Evolutionary conservation across 177 flowering plant genomes (phyloP), one percentile per base, ranked within the genome.

Genomic region (Vitis hybrid): DNA sequence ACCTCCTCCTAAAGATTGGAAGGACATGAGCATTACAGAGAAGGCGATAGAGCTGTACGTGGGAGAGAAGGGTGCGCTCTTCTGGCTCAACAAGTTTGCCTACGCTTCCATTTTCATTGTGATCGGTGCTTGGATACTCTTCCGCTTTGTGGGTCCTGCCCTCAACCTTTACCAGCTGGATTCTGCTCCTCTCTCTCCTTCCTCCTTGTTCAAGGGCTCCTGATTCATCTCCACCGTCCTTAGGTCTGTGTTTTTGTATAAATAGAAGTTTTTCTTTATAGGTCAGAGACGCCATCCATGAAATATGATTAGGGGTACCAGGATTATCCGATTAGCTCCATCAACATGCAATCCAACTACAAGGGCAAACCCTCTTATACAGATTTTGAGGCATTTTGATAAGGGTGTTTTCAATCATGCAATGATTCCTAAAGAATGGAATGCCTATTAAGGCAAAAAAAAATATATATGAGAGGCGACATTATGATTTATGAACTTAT

Each of bases 21-120:
- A 92, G 20, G 84, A 85, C 1, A 94, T 94, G 97, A 92, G 81
- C 19, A 16, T 87, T 1, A 14, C 66, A 0, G 91, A 91, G 83
- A 93, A 93, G 83, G 94, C 91, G 0, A 39, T 83, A 39, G 94
- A 93, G 74, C 75, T 93, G 31, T 93, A 91, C 55, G 72, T 91
- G 81, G 97, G 98, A 2, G 97, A 91, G 69, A 91, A 89, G 74
- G 96, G 98, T 5, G 2, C 79, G 29, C 86, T 94, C 63, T 92
- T 85, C 73, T 94, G 98, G 97, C 87, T 92, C 53, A 94, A 94
- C 86, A 94, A 92, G 75, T 86, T 91, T 68, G 98, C 97, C 10
- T 94, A 90, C 56, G 97, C 97, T 33, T 92, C 98, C 66, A 92
- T 92, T 60, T 92, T 75, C 75, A 84, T 91, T 51, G 73, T 88